Conservation (phyloP, 805 yeast species). For the Candida sakaeoensis region DNA sequence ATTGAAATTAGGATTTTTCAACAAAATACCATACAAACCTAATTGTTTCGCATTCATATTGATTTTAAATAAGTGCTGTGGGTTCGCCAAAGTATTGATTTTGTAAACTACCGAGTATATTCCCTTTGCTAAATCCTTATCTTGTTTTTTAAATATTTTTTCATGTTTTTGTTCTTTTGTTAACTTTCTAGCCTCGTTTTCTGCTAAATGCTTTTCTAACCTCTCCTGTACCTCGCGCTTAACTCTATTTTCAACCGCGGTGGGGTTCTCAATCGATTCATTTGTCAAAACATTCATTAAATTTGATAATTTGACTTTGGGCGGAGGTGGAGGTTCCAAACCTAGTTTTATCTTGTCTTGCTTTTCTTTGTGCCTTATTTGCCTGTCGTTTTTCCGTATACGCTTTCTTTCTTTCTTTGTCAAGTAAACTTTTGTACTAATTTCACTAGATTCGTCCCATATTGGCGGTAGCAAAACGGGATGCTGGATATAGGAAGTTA, state of each 20-base stretch:
- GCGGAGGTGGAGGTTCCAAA: constrained; percentile 80
- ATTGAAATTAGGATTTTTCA: constrained; percentile 44
- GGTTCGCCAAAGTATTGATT: constrained; percentile 52
- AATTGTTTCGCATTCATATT: constrained; percentile 78
- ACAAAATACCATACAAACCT: constrained; percentile 59
- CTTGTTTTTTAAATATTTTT: constrained; percentile 39
- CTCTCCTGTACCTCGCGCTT: constrained; percentile 65
- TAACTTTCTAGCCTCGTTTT: constrained; percentile 60
- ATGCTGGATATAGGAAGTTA: constrained; percentile 75
- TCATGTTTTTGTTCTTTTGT: constrained; percentile 53
- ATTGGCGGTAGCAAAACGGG: constrained; percentile 66
- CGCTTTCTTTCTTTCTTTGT: constrained; percentile 78
- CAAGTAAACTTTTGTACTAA: constrained; percentile 47
- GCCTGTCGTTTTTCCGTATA: constrained; percentile 66
- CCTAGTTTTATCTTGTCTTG: constrained; percentile 82
- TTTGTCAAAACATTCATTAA: constrained; percentile 83
- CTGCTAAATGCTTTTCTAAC: constrained; percentile 49
- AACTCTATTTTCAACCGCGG: constrained; percentile 74
- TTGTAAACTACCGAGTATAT: constrained; percentile 55
- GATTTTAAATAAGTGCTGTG: constrained; percentile 68
- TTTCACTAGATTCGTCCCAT: constrained; percentile 43
- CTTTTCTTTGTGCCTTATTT: constrained; percentile 57
- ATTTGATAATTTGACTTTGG: constrained; percentile 81
- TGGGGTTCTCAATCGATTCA: constrained; percentile 86
- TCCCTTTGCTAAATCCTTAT: constrained; percentile 51